A percentile compares a stretch with the other conserved stretches of the same genome.
These are phyloP conservation scores for Cyclocybe cylindracea DNA, from an alignment of 768 basidiomycete genomes.

Conservation along the genomic window DNA sequence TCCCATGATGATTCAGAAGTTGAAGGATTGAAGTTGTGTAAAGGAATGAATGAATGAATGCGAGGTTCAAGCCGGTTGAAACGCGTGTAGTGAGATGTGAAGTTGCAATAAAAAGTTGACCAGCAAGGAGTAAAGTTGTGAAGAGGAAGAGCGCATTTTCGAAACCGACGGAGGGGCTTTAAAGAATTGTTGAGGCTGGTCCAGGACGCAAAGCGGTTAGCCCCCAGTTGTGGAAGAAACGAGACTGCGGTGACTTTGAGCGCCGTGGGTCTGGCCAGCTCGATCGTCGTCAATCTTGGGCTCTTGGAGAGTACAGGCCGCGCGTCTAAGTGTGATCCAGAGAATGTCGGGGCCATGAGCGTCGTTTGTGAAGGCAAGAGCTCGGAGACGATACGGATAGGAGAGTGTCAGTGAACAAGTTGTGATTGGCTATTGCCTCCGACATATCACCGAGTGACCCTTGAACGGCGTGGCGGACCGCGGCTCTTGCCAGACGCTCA, in stretches of 20 bases:
- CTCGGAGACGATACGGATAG: no score
- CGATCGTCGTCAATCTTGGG: no score
- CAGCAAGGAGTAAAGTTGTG: not conserved
- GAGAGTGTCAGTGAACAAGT: no score
- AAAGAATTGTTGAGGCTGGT: not conserved
- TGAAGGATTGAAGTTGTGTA: constrained; percentile 9
- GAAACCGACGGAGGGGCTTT: not conserved
- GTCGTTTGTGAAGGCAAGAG: no score
- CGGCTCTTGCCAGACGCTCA: not conserved
- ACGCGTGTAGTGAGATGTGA: constrained; percentile 8
- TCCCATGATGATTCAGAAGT: constrained; percentile 35
- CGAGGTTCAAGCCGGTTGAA: constrained; percentile 19
- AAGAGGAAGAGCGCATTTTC: not conserved
- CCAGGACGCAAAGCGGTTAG: constrained; percentile 1
- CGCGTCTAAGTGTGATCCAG: no score
- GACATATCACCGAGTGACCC: no score
- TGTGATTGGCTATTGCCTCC: no score
- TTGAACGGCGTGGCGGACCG: no score
- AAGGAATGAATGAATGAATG: constrained; percentile 17
- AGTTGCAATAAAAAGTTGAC: not conserved
- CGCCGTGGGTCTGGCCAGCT: not conserved
- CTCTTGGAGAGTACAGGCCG: no score
- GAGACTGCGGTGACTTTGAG: not conserved
- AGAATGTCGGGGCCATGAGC: no score
- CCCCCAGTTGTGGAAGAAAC: not conserved